Base-by-base conservation (phyloP, 2,329 filamentous ascomycete species). In the Colletotrichum eleusines region DNA sequence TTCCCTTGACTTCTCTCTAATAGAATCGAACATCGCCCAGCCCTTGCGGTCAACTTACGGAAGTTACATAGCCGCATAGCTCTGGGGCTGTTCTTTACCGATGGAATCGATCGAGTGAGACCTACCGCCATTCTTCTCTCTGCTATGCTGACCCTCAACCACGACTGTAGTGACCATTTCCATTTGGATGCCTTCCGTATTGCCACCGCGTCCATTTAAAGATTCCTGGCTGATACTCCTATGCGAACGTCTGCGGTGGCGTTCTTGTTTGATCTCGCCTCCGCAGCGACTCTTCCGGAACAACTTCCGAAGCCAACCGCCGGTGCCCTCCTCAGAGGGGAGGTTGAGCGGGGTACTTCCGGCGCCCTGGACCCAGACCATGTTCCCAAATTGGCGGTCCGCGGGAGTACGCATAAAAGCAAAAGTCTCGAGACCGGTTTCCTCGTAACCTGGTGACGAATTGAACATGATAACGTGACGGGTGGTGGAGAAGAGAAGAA, bases 151-250 rank as follows among this genome's bases (percentile, higher is more conserved):
- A 11, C 40, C 40, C 1, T 72, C 54, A 55, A 60, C 74, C 73
- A 82, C 79, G 1, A 85, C 81, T 2, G 76, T 82, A 9, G 82
- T 84, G 1, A 84, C 80, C 1, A 81, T 82, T 67, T 85, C 82
- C 76, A 83, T 81, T 72, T 84, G 83, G 20, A 84, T 84, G 8
- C 80, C 79, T 26, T 70, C 69, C 55, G 57, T 66, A 26, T 46
- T 46, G 2, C 46, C 66, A 3, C 54, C 60, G 14, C 66, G 55
- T 16, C 66, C 31, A 11, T 66, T 23, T 4, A 72, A 38, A 11
- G 69, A 72, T 50, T 72, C 66, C 28, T 72, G 69, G 44, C 69
- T 72, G 48, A 66, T 70, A 42, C 69, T 72, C 11, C 69, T 44
- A 8, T 69, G 69, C 1, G 51, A 44, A 6, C 46, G 58, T 31